Base-by-base conservation (phyloP, 176 grass and related monocot genomes). In the Zizania latifolia region DNA sequence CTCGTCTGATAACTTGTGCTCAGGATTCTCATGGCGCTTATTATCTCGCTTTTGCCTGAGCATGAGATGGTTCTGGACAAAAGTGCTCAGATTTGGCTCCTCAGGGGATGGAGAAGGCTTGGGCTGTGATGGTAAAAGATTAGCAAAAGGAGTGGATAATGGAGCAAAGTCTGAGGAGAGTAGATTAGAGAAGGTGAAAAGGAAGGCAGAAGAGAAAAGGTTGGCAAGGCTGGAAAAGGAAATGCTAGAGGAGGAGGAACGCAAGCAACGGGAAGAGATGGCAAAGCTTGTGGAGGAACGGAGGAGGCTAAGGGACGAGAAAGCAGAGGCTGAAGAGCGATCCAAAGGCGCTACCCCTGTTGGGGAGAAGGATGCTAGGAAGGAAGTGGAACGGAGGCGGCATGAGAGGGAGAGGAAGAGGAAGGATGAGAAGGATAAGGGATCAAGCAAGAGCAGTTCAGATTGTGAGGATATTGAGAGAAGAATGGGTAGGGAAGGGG, bases 181-280 rank as follows among this genome's bases (percentile, higher is more conserved):
- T 55, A 93, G 77, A 74, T 55, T 79, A 2, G 90, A 97, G 36
- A 97, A 91, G 79, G 85, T 86, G 8, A 93, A 76, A 43, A 91
- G 90, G 75, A 97, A 93, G 80, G 90, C 94, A 11, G 90, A 97
- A 74, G 94, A 97, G 78, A 98, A 92, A 71, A 87, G 84, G 29
- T 51, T 93, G 70, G 94, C 84, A 0, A 87, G 91, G 51, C 73
- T 98, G 78, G 94, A 98, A 82, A 98, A 76, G 68, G 94, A 98
- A 76, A 81, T 94, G 90, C 72, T 94, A 16, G 94, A 98, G 82
- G 91, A 94, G 85, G 94, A 98, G 69, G 94, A 98, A 75, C 85
- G 91, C 69, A 98, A 98, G 83, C 94, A 98, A 19, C 82, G 94
- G 5, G 94, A 92, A 78, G 94, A 98, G 71, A 78, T 98, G 48